Evolutionary conservation across 139 green algal species (phyloP), one percentile per base, ranked within the genome.

Genomic region (Marvania coccoides): DNA sequence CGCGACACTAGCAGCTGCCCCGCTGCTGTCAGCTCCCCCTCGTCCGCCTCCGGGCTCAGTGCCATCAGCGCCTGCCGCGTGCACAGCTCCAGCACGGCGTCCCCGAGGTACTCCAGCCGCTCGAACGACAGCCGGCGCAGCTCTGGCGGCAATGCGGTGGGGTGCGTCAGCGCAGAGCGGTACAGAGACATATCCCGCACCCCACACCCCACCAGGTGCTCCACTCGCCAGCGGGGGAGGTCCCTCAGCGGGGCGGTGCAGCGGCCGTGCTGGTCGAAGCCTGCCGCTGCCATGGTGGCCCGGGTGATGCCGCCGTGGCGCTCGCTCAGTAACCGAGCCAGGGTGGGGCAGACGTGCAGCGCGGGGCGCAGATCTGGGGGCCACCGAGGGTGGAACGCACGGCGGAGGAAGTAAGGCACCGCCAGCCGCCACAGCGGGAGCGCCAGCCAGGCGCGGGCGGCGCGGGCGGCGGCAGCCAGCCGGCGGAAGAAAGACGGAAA

Each of bases 81-180:
- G 1, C 37, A 42, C 8, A 79, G 29, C 19, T 61, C 63, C 26
- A 84, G 58, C 30, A 82, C 74, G 4, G 56, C 36, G 33, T 84
- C 77, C 3, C 77, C 77, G 46, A 84, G 57, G 14, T 59, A 84
- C 65, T 84, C 77, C 5, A 84, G 56, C 5, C 75, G 62, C 58
- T 84, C 77, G 29, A 65, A 82, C 5, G 46, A 69, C 26, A 54
- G 33, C 19, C 35, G 13, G 14, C 70, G 46, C 46, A 35, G 40
- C 36, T 63, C 58, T 23, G 8, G 10, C 15, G 58, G 34, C 33
- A 83, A 38, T 12, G 69, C 73, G 37, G 34, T 48, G 33, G 56
- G 40, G 35, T 73, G 34, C 0, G 77, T 83, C 12, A 83, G 48
- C 3, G 77, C 77, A 0, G n/a, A 24, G 6, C 69, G 72, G 64